Evolutionary conservation across 2,329 filamentous ascomycete species (phyloP).

Genomic region (Chaetomiaceae sp.): DNA sequence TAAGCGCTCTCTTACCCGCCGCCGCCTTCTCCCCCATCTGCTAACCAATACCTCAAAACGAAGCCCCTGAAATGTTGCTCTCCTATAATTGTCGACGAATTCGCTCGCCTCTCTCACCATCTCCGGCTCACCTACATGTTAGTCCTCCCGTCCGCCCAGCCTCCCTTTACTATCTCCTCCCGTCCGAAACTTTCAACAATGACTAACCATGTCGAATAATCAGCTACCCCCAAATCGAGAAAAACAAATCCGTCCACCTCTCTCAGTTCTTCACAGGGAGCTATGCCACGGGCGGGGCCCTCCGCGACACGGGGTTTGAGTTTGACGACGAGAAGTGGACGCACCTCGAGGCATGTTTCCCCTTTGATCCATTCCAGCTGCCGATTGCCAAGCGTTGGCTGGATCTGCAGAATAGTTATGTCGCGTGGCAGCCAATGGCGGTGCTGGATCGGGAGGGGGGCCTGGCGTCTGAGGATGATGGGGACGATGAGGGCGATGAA

Average conservation of each 20-base stretch:
- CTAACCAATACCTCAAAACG: background rate
- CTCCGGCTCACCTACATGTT: slow-evolving; percentile 80
- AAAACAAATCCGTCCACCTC: slow-evolving; percentile 84
- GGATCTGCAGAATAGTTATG: slow-evolving; percentile 65
- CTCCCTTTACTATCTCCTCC: no score
- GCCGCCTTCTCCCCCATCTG: background rate
- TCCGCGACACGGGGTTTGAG: slow-evolving; percentile 50
- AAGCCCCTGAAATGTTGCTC: slow-evolving; percentile 86
- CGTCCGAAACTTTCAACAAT: background rate
- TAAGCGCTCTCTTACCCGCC: slow-evolving; percentile 6
- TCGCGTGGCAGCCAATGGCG: slow-evolving; percentile 71
- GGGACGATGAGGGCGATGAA: slow-evolving; percentile 46
- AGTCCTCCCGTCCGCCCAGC: background rate
- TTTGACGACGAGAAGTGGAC: slow-evolving; percentile 70
- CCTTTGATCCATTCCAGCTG: slow-evolving; percentile 93
- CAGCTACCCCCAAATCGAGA: slow-evolving; percentile 72
- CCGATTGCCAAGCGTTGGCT: slow-evolving; percentile 86
- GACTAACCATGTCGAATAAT: no score
- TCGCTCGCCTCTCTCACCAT: slow-evolving; percentile 80
- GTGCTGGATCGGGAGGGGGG: slow-evolving; percentile 60
- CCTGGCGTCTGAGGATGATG: slow-evolving; percentile 51
- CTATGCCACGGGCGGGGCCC: slow-evolving; percentile 51
- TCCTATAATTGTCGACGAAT: slow-evolving; percentile 83
- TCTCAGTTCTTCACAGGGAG: slow-evolving; percentile 61
- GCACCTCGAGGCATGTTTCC: slow-evolving; percentile 91